A percentile compares a stretch with the other conserved stretches of the same genome.
Evolutionary conservation across 495 filamentous ascomycete species (phyloP).

Genomic region (Neurospora intermedia): DNA sequence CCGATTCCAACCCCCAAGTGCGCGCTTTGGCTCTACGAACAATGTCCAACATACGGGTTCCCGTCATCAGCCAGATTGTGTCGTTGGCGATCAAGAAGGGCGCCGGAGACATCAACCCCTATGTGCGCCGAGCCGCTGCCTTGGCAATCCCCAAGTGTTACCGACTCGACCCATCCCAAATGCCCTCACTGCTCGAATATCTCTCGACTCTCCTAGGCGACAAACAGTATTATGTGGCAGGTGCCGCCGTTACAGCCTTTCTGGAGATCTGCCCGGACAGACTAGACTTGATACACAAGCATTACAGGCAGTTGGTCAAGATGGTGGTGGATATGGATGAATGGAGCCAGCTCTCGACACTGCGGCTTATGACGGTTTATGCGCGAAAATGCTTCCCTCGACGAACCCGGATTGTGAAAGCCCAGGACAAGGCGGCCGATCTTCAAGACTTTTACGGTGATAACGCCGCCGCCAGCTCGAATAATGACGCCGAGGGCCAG

Average conservation of each 20-base stretch:
- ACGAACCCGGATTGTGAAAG: slow-evolving; percentile 44
- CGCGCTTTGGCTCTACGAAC: slow-evolving; percentile 83
- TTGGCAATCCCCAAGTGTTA: slow-evolving; percentile 97
- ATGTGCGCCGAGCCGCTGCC: slow-evolving; percentile 86
- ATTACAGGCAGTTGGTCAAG: slow-evolving; percentile 71
- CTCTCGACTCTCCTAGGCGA: slow-evolving; percentile 69
- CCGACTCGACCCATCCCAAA: slow-evolving; percentile 74
- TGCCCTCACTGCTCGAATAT: slow-evolving; percentile 76
- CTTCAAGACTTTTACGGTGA: slow-evolving; percentile 69
- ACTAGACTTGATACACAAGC: slow-evolving; percentile 78
- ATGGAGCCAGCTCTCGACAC: slow-evolving; percentile 80
- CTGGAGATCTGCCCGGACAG: slow-evolving; percentile 79
- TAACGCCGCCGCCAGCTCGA: slow-evolving; percentile 25
- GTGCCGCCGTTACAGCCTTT: slow-evolving; percentile 82
- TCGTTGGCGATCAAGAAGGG: slow-evolving; percentile 88
- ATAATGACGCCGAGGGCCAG: slow-evolving; percentile 32
- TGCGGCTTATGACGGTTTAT: slow-evolving; percentile 74
- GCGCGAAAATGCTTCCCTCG: slow-evolving; percentile 80
- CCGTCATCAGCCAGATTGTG: slow-evolving; percentile 99
- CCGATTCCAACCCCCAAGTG: slow-evolving; percentile 80
- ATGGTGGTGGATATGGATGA: slow-evolving; percentile 99
- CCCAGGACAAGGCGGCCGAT: slow-evolving; percentile 25
- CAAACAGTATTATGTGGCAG: slow-evolving; percentile 88
- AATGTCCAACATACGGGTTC: slow-evolving; percentile 92
- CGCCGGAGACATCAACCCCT: slow-evolving; percentile 83